A percentile compares a stretch with the other conserved stretches of the same genome.
These are phyloP conservation scores for Aureobasidium sp. DNA, from an alignment of 2,329 filamentous ascomycete genomes.

Conservation along the genomic window DNA sequence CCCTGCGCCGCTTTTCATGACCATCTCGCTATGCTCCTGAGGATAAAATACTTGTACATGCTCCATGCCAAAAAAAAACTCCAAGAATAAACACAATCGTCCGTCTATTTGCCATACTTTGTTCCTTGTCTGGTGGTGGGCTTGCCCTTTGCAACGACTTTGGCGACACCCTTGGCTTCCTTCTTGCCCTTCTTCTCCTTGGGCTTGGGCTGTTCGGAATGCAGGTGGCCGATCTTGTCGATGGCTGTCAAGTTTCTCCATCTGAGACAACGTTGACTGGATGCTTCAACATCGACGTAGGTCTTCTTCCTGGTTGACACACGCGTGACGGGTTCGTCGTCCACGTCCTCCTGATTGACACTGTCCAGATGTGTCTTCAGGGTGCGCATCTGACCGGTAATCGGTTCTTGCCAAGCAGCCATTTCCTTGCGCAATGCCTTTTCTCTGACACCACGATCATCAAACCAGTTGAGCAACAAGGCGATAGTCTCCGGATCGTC, in stretches of 20 bases:
- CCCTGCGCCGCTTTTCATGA: slow-evolving; percentile 6
- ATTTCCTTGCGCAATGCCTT: slow-evolving; percentile 82
- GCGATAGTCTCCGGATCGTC: slow-evolving; percentile 72
- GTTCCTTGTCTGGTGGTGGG: slow-evolving; percentile 32
- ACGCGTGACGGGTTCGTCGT: slow-evolving; percentile 39
- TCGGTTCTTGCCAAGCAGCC: slow-evolving; percentile 63
- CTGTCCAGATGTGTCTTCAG: slow-evolving; percentile 62
- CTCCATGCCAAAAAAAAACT: slow-evolving; percentile 1
- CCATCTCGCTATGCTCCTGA: slow-evolving; percentile 8
- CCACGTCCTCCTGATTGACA: slow-evolving; percentile 39
- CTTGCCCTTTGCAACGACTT: slow-evolving; percentile 22
- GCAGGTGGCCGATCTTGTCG: slow-evolving; percentile 23
- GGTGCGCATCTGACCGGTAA: slow-evolving; percentile 69
- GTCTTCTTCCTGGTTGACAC: slow-evolving; percentile 57
- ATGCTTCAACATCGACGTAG: slow-evolving; percentile 44
- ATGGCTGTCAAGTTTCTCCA: slow-evolving; percentile 49
- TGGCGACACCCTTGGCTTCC: slow-evolving; percentile 21
- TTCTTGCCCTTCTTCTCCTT: slow-evolving; percentile 25
- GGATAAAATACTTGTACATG: slow-evolving; percentile 4
- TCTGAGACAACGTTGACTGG: slow-evolving; percentile 50
- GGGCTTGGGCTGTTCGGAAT: slow-evolving; percentile 19
- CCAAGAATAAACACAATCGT: neutral
- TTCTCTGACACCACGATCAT: slow-evolving; percentile 78
- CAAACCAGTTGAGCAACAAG: slow-evolving; percentile 76
- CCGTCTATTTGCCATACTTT: slow-evolving; percentile 8